Conservation (phyloP, 2,329 filamentous ascomycete genomes). For the Pseudogymnoascus sp. region DNA sequence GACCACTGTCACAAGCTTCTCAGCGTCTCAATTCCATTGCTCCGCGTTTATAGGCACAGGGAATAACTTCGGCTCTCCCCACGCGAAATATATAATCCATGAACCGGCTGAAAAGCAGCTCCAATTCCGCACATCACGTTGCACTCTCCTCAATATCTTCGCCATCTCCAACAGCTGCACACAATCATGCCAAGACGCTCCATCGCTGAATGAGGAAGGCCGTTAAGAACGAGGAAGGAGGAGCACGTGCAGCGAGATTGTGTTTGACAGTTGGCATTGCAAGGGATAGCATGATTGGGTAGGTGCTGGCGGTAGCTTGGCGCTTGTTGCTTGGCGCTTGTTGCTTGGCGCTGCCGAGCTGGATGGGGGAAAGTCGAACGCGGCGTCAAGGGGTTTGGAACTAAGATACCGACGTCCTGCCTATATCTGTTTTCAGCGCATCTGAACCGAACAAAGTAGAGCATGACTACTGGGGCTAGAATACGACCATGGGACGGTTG, state of each 20-base stretch:
- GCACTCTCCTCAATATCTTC: neutral
- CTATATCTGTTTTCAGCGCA: neutral
- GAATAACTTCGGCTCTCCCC: neutral
- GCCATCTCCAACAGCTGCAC: neutral
- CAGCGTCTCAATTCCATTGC: neutral
- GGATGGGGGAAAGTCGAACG: neutral
- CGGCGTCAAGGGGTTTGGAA: neutral
- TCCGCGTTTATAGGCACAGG: neutral
- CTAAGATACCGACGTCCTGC: neutral
- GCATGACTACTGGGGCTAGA: neutral
- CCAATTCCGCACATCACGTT: neutral
- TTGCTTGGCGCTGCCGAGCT: neutral
- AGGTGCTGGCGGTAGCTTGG: neutral
- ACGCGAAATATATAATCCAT: neutral
- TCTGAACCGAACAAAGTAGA: neutral
- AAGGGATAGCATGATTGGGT: neutral
- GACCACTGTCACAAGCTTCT: neutral
- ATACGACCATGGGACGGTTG: neutral
- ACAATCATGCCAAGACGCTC: neutral
- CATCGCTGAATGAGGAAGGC: neutral
- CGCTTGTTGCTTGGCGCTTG: neutral
- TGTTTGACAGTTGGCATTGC: neutral
- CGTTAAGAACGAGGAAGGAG: neutral
- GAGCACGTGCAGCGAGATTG: constrained; percentile 1
- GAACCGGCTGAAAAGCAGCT: neutral